Base-by-base conservation (phyloP, 75 land plant genomes). In the Gnetum montanum region DNA sequence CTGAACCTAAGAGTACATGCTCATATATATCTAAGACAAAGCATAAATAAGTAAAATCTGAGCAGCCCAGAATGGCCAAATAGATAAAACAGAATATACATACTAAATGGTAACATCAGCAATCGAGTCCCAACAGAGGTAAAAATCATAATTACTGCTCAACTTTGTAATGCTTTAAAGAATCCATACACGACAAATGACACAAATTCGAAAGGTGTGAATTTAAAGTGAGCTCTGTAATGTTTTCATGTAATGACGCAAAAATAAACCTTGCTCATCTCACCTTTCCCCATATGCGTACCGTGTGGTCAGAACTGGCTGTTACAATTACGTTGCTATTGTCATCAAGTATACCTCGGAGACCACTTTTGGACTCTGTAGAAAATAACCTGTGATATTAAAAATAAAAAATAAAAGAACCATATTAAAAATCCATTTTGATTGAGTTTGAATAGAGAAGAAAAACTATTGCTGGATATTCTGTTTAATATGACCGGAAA, bases 271-370 rank as follows among this genome's bases (percentile, higher is more conserved):
- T 4, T 26, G 46, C 22, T 47, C 7, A 31, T 8, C 20, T 25
- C 49, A 81, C 85, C 85, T 81, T 77, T 52, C 72, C 71, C 85
- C 85, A 82, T 8, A 82, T 24, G 31, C 85, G 74, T 50, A 82
- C 73, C 4, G 80, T 70, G 12, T 64, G 76, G 44, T 82, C 85
- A 60, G 65, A 61, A 61, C 85, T 82, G 53, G 85, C 70, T 22
- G 85, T 77, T 8, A 77, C 68, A 46, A 82, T 60, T 48, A 77
- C 44, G 44, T 58, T 67, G 34, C 68, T 58, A 5, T 49, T 50
- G 22, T 59, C 64, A 23, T 66, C 59, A 27, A 49, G 20, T 26
- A 41, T 68, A 30, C 50, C 49, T 51, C 70, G 68, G 57, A 52
- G 8, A 35, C 8, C 37, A 35, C 37, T 10, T 6, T 6, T 10